Conservation (phyloP, 75 land plant genomes). For the Chamaecyparis obtusa region DNA sequence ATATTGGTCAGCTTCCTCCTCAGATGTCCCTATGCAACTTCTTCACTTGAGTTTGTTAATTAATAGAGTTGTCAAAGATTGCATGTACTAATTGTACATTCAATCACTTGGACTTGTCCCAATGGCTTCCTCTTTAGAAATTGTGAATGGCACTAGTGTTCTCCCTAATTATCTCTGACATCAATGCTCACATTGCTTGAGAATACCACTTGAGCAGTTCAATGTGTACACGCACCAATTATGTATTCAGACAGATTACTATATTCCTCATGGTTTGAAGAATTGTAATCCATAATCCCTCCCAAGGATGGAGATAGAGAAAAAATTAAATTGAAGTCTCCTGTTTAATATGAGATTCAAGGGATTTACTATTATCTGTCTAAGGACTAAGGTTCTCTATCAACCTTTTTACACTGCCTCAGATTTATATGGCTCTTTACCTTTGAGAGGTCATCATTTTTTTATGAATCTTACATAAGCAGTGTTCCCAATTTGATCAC, state of each 20-base stretch:
- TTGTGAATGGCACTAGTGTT: not conserved
- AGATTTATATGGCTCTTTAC: not conserved
- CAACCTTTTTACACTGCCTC: not conserved
- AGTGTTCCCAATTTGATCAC: not conserved
- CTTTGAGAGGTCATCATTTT: not conserved
- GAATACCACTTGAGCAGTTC: not conserved
- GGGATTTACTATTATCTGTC: not conserved
- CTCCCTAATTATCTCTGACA: not conserved
- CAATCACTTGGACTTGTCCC: not conserved
- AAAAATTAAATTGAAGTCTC: not conserved
- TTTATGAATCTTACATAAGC: no score
- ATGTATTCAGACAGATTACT: not conserved
- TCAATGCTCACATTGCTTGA: not conserved
- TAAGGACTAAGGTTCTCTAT: not conserved
- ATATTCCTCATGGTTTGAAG: not conserved
- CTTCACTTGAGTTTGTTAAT: not conserved
- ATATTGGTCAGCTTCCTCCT: not conserved
- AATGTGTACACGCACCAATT: not conserved
- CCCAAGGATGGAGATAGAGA: not conserved
- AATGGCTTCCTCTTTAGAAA: no score
- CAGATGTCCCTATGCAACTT: not conserved
- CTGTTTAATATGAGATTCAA: not conserved
- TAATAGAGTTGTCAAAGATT: not conserved
- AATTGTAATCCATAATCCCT: not conserved
- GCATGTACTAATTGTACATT: not conserved